These are phyloP conservation scores for Wickerhamiella brachini DNA, from an alignment of 805 yeast species.

Conservation along the genomic window DNA sequence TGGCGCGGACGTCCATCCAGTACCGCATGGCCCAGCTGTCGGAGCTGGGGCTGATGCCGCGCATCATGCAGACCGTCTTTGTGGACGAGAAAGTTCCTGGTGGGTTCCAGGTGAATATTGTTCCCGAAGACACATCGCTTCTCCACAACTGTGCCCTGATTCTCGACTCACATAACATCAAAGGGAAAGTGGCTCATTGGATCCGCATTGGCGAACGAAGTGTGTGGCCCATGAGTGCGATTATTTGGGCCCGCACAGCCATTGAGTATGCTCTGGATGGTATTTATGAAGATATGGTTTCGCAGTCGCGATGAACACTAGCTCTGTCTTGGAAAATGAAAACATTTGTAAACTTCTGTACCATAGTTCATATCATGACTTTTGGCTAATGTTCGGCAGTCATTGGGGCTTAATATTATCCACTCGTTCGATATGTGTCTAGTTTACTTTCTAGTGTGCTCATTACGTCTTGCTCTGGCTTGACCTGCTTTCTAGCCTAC, in stretches of 20 bases:
- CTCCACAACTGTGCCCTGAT: conserved; percentile 60
- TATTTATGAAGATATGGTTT: conserved; percentile 32
- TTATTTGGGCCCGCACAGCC: conserved; percentile 76
- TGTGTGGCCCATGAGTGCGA: conserved; percentile 81
- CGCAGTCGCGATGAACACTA: not conserved
- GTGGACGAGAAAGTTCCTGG: conserved; percentile 82
- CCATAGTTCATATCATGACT: too few species aligned
- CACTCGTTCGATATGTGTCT: too few species aligned
- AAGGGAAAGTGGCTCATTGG: conserved; percentile 77
- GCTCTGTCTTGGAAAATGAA: too few species aligned
- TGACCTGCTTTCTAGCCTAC: too few species aligned
- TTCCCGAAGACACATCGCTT: conserved; percentile 67
- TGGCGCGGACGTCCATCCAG: conserved; percentile 63
- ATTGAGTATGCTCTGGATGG: conserved; percentile 83
- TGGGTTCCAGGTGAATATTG: conserved; percentile 76
- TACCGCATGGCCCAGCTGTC: conserved; percentile 75
- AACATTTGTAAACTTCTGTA: too few species aligned
- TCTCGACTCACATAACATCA: conserved; percentile 57
- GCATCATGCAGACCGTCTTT: conserved; percentile 56
- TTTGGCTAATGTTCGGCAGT: too few species aligned
- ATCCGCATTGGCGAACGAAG: conserved; percentile 79
- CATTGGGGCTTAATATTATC: too few species aligned
- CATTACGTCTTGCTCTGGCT: too few species aligned
- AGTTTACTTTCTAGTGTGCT: too few species aligned
- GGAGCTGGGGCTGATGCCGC: conserved; percentile 59